Base-by-base conservation (phyloP, 1,284 basidiomycete genomes). In the Stereum hirsutum region DNA sequence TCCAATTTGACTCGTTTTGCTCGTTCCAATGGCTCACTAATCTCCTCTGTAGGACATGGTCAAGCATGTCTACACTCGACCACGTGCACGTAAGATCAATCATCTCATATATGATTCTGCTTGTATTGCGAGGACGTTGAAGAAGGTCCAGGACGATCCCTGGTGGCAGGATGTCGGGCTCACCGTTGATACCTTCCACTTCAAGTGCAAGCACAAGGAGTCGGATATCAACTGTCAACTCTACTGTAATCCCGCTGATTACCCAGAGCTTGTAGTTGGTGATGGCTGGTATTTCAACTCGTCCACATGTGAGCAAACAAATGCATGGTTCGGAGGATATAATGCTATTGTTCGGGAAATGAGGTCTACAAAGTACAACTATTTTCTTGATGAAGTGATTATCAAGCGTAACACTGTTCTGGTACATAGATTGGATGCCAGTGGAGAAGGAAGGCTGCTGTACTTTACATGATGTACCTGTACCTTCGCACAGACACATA, bases 161-260 rank as follows among this genome's bases (percentile, higher is more conserved):
- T 46, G 52, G 26, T 55, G 56, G 12, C 39, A 52, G 5, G 6
- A 45, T 5, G 43, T 49, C 7, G 53, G 46, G 3, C 47, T 62
- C 14, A 51, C 59, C 0, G 60, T 64, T 2, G 57, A 64, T 43
- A 57, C 59, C 0, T 65, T 63, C 30, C 63, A 65, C 44, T 56
- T 53, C 44, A 54, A 48, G 23, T 50, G 40, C 19, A 66, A 66
- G 44, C 64, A 65, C 51, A 59, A 57, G 43, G 52, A 57, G 23
- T 42, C 32, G 0, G 55, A 60, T 43, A 26, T 25, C 2, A 57
- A 48, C 26, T 66, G 61, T 37, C 45, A 53, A 3, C 14, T 45
- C 10, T 42, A 62, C 39, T 65, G 64, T 46, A 65, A 61, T 47
- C 60, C 63, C 0, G 39, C 48, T 0, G 5, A 27, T 0, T 66